These are phyloP conservation scores for Colletotrichum eleusines DNA, from an alignment of 2,329 filamentous ascomycete genomes.

Conservation along the genomic window DNA sequence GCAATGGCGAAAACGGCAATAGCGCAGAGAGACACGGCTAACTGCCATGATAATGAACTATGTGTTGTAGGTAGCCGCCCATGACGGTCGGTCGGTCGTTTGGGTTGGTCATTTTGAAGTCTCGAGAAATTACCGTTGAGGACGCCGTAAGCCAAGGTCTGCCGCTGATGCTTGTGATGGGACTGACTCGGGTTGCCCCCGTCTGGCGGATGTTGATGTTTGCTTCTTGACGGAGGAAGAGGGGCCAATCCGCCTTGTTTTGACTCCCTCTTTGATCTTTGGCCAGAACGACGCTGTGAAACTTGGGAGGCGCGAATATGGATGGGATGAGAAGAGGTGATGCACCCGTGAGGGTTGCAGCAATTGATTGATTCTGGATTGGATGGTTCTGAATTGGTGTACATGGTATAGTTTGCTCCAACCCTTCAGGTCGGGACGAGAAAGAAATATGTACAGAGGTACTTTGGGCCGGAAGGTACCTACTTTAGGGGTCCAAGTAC, in stretches of 20 bases:
- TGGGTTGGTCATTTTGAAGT: constrained; percentile 7
- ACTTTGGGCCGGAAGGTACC: not conserved
- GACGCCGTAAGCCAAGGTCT: constrained; percentile 30
- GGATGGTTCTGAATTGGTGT: constrained; percentile 10
- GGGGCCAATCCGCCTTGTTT: constrained; percentile 24
- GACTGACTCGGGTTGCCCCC: constrained; percentile 35
- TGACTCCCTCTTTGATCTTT: constrained; percentile 9
- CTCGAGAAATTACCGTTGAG: constrained; percentile 11
- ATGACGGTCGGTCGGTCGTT: constrained; percentile 16
- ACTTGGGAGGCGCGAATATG: not conserved
- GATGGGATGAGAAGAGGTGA: not conserved
- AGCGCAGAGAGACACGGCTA: not conserved
- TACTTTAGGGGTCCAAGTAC: constrained; percentile 32
- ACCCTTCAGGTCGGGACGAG: constrained; percentile 13
- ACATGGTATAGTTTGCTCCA: not conserved
- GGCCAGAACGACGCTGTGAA: constrained; percentile 7
- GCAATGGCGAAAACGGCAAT: too few species aligned
- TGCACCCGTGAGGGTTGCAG: not conserved
- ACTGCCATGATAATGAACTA: not conserved
- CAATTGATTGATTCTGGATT: constrained; percentile 8
- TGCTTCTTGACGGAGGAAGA: constrained; percentile 16
- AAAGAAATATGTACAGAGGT: constrained; percentile 2
- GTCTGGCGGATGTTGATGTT: constrained; percentile 1
- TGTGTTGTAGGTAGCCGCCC: constrained; percentile 7
- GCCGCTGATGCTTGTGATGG: constrained; percentile 20